Evolutionary conservation across 495 filamentous ascomycete genomes (phyloP).

Genomic region (Hypoxylon perforatum): DNA sequence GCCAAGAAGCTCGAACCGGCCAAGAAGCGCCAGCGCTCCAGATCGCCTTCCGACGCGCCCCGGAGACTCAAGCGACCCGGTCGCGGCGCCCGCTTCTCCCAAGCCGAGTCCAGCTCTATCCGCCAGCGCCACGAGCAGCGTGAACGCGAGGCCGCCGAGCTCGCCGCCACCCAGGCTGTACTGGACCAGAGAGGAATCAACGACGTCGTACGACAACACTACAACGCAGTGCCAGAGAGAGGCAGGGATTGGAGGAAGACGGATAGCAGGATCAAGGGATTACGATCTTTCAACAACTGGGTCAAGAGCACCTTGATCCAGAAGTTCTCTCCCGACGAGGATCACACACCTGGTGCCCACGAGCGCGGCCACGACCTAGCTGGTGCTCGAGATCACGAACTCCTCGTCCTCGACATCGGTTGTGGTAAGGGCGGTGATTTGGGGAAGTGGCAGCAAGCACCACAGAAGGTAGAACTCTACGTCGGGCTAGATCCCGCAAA

Average conservation of each 20-base stretch:
- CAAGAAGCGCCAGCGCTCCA: conserved; percentile 60
- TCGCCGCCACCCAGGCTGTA: conserved; percentile 55
- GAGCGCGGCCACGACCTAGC: conserved; percentile 63
- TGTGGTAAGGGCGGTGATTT: conserved; percentile 97
- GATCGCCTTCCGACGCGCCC: conserved; percentile 58
- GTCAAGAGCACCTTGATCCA: conserved; percentile 96
- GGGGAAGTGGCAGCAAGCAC: conserved; percentile 92
- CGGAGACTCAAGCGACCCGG: conserved; percentile 89
- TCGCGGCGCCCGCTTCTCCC: conserved; percentile 78
- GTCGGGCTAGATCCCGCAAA: conserved; percentile 94
- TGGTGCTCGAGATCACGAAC: conserved; percentile 59
- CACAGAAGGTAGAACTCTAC: conserved; percentile 85
- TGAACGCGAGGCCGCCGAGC: conserved; percentile 68
- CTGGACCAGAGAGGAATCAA: conserved; percentile 67
- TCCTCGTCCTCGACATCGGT: conserved; percentile 90
- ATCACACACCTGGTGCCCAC: conserved; percentile 62
- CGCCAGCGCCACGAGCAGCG: conserved; percentile 73
- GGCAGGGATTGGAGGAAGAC: conserved; percentile 95
- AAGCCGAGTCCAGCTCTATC: conserved; percentile 74
- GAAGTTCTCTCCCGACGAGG: conserved; percentile 91
- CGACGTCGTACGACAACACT: conserved; percentile 90
- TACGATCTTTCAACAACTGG: conserved; percentile 98
- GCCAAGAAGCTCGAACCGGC: conserved; percentile 65
- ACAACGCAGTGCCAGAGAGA: conserved; percentile 93
- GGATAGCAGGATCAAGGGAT: conserved; percentile 90